phyloP scores from a whole-genome alignment of 2,329 filamentous ascomycete species.

The Delphinella strobiligena region DNA sequence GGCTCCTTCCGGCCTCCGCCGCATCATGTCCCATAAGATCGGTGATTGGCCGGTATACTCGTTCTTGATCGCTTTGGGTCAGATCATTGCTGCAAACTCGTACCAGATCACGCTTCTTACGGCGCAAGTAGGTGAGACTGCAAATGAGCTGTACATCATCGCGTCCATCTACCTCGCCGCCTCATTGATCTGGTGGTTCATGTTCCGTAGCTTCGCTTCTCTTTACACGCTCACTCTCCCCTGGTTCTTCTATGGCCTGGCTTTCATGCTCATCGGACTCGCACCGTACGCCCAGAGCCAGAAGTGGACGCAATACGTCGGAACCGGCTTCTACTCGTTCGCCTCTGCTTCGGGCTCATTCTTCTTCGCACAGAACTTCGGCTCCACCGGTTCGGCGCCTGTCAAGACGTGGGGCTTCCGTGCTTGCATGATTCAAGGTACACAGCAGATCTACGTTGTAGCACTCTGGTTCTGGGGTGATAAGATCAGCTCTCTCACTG shows the following conservation, averaged over 20 bases:
- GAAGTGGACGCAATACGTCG: conserved; percentile 49
- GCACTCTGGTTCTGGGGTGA: conserved; percentile 57
- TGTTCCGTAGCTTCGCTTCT: conserved; percentile 47
- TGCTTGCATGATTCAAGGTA: conserved; percentile 54
- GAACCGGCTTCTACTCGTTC: conserved; percentile 48
- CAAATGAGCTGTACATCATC: conserved; percentile 47
- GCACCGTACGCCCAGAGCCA: conserved; percentile 40
- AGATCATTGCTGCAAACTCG: conserved; percentile 53
- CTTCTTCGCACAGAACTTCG: conserved; percentile 57
- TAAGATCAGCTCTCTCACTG: conserved; percentile 35
- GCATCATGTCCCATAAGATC: conserved; percentile 43
- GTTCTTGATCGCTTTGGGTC: conserved; percentile 48
- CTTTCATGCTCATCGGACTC: conserved; percentile 51
- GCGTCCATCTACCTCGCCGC: conserved; percentile 47
- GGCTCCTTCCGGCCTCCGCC: conserved; percentile 43
- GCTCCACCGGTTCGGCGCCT: conserved; percentile 39
- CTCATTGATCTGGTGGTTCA: conserved; percentile 50
- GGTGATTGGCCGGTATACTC: conserved; percentile 55
- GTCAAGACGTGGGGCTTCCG: conserved; percentile 56
- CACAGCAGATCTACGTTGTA: conserved; percentile 53
- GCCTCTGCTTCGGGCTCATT: conserved; percentile 52
- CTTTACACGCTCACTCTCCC: conserved; percentile 47
- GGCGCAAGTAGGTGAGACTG: conserved; percentile 48
- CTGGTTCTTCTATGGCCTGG: conserved; percentile 51
- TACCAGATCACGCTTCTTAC: conserved; percentile 58